Evolutionary conservation across 2,329 filamentous ascomycete species (phyloP), one percentile per base, ranked within the genome.

Genomic region (Phialemonium atrogriseum): DNA sequence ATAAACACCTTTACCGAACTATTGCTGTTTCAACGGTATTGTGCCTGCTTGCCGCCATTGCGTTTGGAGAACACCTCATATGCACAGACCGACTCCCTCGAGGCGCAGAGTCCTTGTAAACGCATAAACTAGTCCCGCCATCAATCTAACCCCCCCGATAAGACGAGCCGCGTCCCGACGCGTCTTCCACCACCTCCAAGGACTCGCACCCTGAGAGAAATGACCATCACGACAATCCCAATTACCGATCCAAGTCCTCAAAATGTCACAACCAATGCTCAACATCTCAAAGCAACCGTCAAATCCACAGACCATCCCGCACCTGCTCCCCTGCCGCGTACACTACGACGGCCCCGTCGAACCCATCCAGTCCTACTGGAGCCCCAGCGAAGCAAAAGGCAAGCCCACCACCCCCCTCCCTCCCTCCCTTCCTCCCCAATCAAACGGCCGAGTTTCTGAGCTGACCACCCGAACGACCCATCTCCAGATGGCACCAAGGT

Each of bases 311-410:
- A 64, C 64, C 33, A 73, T 66, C 0, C 73, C 80, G 4, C 80
- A 94, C 48, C 61, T 94, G 13, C 67, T 95, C 10, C 87, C 88
- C 4, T 91, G 84, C 47, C 73, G 76, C 33, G 75, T 95, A 49
- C 71, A 88, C 46, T 80, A 93, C 55, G 75, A 83, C 45, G 88
- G 88, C 1, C 66, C 77, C 1, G 64, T 89, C 33, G 70, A 77
- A 30, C 64, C 75, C 2, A 62, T 71, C 5, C 56, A 71, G 14
- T 64, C 76, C 25, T 86, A 84, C 51, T 95, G 87, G 86, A 66
- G 61, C 5, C 82, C 84, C 1, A 56, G 50, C 8, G 22, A 36
- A 14, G 32, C 28, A 25, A 26, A 41, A 23, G 47, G 50, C 50
- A 38, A 30, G 30, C 10, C 13, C 13, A n/a, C 7, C 8, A 7